Evolutionary conservation across 2,329 filamentous ascomycete genomes (phyloP), one percentile per base, ranked within the genome.

Genomic region (Calonectria ilicicola): DNA sequence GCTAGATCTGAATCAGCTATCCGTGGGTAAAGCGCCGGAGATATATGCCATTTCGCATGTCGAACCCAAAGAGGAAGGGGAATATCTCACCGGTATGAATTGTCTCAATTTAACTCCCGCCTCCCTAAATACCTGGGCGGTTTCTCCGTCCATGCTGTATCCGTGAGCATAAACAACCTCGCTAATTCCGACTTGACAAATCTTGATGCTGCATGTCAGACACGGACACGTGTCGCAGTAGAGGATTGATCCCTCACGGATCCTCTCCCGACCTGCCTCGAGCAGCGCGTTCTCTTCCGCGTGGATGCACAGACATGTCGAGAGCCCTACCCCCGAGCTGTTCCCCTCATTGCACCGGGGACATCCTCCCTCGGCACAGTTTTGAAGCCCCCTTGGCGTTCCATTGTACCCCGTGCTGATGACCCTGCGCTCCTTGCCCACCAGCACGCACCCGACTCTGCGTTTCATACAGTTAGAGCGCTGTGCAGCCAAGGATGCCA

Each of bases 391-490:
- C 26, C 96, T 90, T 14, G 97, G 96, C n/a, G 97, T 98, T 74
- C 97, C 97, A 84, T 99, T 99, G 86, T 99, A 99, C 23, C 97
- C 97, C 0, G 97, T 99, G 81, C 93, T 95, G 77, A 98, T 94
- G 75, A 99, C 97, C 77, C 96, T 91, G 80, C 92, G 93, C 81
- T 95, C 93, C 75, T 93, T 89, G 72, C 88, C 87, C 40, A 98
- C 96, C 12, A 99, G 89, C 8, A 98, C 97, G 85, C 96, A 98
- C 9, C 97, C 97, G 1, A 99, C 97, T 76, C 96, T 92, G 35
- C 97, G 91, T 86, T 98, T 98, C 97, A 99, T 99, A 87, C 97
- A 99, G 84, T 99, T 99, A 81, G 93, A 95, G 75, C 97, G 91
- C 78, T 95, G 93, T 0, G 96, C 94, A 9, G 97, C 97, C 60